These are phyloP conservation scores for Withania somnifera DNA, from an alignment of 305 asterid genomes.

Conservation along the genomic window DNA sequence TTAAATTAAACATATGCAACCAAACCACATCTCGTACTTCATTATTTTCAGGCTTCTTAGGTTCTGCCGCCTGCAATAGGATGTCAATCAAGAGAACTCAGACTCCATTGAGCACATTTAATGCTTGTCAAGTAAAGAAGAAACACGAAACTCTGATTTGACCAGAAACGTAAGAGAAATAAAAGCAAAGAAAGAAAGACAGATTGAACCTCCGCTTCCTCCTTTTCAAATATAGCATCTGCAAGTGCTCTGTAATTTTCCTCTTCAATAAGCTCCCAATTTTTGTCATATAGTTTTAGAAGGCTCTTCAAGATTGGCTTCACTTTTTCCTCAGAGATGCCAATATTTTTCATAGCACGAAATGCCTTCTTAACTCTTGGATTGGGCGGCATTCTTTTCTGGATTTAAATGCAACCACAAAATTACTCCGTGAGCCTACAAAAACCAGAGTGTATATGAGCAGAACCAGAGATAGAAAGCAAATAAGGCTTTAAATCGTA, in stretches of 20 bases:
- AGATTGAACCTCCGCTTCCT: slow-evolving; percentile 5
- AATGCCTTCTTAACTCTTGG: slow-evolving; percentile 8
- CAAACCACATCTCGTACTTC: background rate
- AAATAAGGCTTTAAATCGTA: background rate
- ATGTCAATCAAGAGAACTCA: background rate
- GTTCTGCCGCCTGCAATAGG: slow-evolving; percentile 2
- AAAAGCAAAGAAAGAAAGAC: background rate
- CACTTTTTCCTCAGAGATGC: slow-evolving; percentile 1
- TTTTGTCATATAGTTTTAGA: slow-evolving; percentile 7
- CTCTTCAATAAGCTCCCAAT: slow-evolving; percentile 9
- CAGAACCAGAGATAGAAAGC: background rate
- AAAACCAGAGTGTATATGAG: background rate
- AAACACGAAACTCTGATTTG: background rate
- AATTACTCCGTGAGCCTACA: background rate
- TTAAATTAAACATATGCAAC: background rate
- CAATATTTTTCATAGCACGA: slow-evolving; percentile 6
- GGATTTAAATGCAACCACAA: background rate
- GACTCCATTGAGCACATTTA: background rate
- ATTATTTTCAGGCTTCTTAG: slow-evolving; percentile 2
- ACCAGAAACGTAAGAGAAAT: background rate
- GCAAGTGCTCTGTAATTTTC: slow-evolving; percentile 10
- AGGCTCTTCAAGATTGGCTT: slow-evolving; percentile 9
- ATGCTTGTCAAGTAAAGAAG: background rate
- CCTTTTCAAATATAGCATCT: slow-evolving; percentile 10
- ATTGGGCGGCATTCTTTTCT: slow-evolving; percentile 6